These are phyloP conservation scores for Incumbomyces lentus DNA, from an alignment of 2,329 filamentous ascomycete species.

Conservation along the genomic window DNA sequence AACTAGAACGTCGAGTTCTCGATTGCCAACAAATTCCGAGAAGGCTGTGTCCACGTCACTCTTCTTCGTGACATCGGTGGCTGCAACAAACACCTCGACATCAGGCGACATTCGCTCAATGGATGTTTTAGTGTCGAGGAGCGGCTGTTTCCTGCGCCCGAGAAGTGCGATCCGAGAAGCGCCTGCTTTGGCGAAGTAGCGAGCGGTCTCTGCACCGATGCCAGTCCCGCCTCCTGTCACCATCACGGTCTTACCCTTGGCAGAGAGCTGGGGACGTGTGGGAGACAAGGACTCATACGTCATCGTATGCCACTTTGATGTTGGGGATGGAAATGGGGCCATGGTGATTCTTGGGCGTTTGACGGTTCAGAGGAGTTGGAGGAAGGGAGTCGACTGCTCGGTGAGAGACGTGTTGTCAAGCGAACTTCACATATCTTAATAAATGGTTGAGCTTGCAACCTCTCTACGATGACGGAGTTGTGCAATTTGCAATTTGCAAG, in stretches of 20 bases:
- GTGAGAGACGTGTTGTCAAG: too few species aligned
- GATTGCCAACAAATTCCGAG: too few species aligned
- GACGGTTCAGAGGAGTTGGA: too few species aligned
- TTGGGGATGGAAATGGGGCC: slow-evolving; percentile 31
- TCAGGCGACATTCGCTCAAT: neutral
- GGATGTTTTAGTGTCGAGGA: slow-evolving; percentile 22
- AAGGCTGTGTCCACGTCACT: too few species aligned
- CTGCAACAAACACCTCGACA: too few species aligned
- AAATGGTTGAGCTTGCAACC: too few species aligned
- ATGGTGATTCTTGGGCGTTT: slow-evolving; percentile 6
- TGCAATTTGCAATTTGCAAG: too few species aligned
- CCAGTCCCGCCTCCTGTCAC: slow-evolving; percentile 23
- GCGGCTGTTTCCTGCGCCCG: slow-evolving; percentile 26
- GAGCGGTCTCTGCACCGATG: slow-evolving; percentile 23
- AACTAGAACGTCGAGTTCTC: too few species aligned
- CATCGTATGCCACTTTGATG: slow-evolving; percentile 27
- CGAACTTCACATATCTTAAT: too few species aligned
- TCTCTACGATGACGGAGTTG: too few species aligned
- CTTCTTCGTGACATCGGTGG: too few species aligned
- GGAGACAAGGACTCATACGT: slow-evolving; percentile 35
- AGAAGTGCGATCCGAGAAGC: slow-evolving; percentile 31
- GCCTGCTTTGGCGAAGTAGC: slow-evolving; percentile 29
- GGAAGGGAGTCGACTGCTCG: too few species aligned
- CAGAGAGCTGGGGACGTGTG: slow-evolving; percentile 22
- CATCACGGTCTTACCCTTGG: slow-evolving; percentile 24